Evolutionary conservation across 306 rosid genomes (phyloP), one percentile per base, ranked within the genome.

Genomic region (Pyrus pyrifolia): DNA sequence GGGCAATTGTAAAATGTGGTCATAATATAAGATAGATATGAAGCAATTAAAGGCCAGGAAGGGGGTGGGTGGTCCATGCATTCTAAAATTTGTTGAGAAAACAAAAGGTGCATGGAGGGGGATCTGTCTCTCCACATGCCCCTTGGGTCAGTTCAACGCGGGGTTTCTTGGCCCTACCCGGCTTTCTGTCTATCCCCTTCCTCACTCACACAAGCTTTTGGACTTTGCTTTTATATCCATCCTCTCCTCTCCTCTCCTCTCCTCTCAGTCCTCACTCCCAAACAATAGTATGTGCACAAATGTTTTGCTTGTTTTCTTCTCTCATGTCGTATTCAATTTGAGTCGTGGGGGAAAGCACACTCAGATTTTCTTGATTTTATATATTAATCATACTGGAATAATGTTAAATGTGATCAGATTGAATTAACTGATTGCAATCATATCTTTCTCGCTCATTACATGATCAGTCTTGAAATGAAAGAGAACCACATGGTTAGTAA

Each of bases 101-200:
- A 61, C 42, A 60, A 40, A 73, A 40, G 69, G 42, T 23, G 52
- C 4, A 21, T 55, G 11, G 31, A 9, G 11, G 15, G 27, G 46
- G 44, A 55, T 18, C 42, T 73, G 57, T 27, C 42, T 40, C 42
- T 59, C 40, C 68, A 73, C 58, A 61, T 74, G 69, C 77, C 57
- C 57, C 58, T 11, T 73, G 77, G 77, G 70, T 61, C 77, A 61
- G 77, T 44, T 40, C 7, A 74, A 61, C 70, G 70, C 29, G 77
- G 69, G 11, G 57, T 11, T 27, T 60, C 59, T 42, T 74, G 35
- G 59, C 68, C 8, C 61, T 72, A 30, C 75, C 53, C 44, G 40
- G 15, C 67, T 38, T 15, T 38, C 53, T 38, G 67, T 57, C 76
- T 33, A 53, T 35, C 25, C 74, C 42, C 33, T 22, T 40, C n/a